phyloP scores from a whole-genome alignment of 2,329 filamentous ascomycete genomes.

The Pseudofabraea citricarpa region DNA sequence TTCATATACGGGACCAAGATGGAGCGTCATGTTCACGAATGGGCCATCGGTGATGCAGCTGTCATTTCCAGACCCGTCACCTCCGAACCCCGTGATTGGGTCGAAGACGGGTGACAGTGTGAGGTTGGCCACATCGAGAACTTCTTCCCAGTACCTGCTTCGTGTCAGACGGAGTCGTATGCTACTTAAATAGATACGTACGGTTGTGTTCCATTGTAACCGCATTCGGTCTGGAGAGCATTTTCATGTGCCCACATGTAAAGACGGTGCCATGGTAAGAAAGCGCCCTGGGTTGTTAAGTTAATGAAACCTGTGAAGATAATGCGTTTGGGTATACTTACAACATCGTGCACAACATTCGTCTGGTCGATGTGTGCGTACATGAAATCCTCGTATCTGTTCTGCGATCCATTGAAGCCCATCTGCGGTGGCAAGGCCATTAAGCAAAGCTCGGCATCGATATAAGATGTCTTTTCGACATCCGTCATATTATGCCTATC shows the following conservation, averaged over 20 bases:
- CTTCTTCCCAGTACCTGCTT: constrained; percentile 9
- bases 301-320: neutral
- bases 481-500: constrained; percentile 7
- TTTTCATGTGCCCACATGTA: constrained; percentile 32
- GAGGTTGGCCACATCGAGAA: constrained; percentile 1
- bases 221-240: constrained; percentile 34
- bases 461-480: constrained; percentile 9
- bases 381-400: constrained; percentile 34
- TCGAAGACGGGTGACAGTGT: constrained; percentile 8
- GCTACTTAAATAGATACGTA: neutral
- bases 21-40: constrained; percentile 9
- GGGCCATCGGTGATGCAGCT: constrained; percentile 2
- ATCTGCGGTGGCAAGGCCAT: constrained; percentile 2
- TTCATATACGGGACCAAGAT: constrained; percentile 7
- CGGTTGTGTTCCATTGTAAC: constrained; percentile 20
- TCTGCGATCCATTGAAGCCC: constrained; percentile 14
- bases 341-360: constrained; percentile 8
- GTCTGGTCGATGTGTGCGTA: constrained; percentile 27
- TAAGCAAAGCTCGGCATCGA: constrained; percentile 11
- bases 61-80: neutral
- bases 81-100: constrained; percentile 4
- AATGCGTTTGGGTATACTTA: constrained; percentile 9
- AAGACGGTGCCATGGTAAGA: constrained; percentile 37
- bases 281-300: constrained; percentile 25
- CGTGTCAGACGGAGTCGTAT: neutral